Conservation (phyloP, 257 asterid species). For the Penstemon eatonii region DNA sequence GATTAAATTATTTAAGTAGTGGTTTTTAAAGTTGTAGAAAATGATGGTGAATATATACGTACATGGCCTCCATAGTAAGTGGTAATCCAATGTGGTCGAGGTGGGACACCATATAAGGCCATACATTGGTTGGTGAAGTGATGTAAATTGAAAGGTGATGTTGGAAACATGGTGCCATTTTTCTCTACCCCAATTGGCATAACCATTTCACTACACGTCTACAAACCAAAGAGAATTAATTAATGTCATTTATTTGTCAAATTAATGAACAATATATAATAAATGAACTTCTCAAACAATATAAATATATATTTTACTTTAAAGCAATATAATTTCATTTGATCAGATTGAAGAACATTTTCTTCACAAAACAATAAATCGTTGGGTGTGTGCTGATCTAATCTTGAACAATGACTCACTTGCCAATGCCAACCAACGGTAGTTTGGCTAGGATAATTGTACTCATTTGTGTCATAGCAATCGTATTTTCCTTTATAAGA, state of each 20-base stretch:
- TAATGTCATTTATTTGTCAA: not conserved
- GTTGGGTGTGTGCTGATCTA: no score
- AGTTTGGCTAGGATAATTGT: constrained; percentile 29
- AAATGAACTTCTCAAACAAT: not conserved
- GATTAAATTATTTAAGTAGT: not conserved
- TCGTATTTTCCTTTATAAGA: constrained; percentile 24
- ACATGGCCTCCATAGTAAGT: constrained; percentile 59
- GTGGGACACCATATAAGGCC: constrained; percentile 30
- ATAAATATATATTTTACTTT: not conserved
- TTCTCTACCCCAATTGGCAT: constrained; percentile 43
- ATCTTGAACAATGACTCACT: constrained; percentile 35
- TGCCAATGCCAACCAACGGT: constrained; percentile 65
- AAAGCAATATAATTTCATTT: no score
- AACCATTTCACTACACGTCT: constrained; percentile 59
- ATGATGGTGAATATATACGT: not conserved
- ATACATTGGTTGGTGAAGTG: constrained; percentile 27
- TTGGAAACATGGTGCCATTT: constrained; percentile 41
- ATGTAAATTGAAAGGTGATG: constrained; percentile 30
- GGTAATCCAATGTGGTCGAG: constrained; percentile 51
- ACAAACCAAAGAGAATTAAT: not conserved
- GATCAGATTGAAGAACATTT: no score
- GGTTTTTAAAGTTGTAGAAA: not conserved
- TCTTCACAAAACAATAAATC: no score
- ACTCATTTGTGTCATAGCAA: constrained; percentile 36
- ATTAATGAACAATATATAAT: not conserved